Evolutionary conservation across 176 grass and related monocot genomes (phyloP).

Genomic region (Phyllostachys edulis): DNA sequence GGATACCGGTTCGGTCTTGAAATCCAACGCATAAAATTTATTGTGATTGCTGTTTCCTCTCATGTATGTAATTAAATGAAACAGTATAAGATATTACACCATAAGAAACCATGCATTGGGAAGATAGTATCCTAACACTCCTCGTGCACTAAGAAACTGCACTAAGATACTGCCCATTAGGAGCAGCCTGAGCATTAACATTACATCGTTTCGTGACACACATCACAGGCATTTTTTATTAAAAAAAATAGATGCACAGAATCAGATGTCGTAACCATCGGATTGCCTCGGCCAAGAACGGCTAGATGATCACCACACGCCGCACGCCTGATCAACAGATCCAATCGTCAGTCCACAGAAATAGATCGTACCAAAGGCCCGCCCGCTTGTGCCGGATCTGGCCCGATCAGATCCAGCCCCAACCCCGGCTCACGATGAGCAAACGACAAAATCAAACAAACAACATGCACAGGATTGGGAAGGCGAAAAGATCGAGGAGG

Average conservation of each 20-base stretch:
- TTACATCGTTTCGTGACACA: background rate
- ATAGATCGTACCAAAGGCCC: background rate
- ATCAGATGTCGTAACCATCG: background rate
- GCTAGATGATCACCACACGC: no score
- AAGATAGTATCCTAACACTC: no score
- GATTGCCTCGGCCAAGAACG: background rate
- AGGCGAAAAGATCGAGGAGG: background rate
- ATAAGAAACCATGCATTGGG: no score
- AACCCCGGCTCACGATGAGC: background rate
- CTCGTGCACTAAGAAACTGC: no score
- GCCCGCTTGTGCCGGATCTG: constrained; percentile 26
- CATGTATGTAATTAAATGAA: no score
- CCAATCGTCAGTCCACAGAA: background rate
- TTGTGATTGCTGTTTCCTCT: no score
- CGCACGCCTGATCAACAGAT: background rate
- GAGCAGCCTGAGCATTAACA: background rate
- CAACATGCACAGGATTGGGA: background rate
- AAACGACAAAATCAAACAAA: background rate
- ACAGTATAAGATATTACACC: no score
- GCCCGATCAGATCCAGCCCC: constrained; percentile 23
- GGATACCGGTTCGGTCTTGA: no score
- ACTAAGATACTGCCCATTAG: no score
- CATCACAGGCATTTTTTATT: background rate
- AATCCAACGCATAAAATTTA: no score
- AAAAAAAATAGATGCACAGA: background rate